These are phyloP conservation scores for Glycine tomentella DNA, from an alignment of 306 rosid genomes.

Conservation along the genomic window DNA sequence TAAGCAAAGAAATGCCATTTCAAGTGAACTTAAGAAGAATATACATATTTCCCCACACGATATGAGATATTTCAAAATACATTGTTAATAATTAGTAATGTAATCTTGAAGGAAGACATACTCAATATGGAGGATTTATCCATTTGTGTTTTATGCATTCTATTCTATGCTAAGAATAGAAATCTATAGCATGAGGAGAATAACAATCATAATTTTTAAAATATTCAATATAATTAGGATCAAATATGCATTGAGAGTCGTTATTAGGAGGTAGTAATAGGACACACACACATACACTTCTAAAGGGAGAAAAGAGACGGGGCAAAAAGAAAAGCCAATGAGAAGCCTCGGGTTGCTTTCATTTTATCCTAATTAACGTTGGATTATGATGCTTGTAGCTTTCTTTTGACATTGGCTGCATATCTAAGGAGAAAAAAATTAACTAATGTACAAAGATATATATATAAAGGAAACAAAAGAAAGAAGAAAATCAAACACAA, in stretches of 20 bases:
- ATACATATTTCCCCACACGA: neutral
- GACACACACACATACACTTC: conserved; percentile 33
- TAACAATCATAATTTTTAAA: conserved; percentile 35
- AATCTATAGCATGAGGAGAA: conserved; percentile 43
- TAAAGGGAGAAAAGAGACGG: conserved; percentile 47
- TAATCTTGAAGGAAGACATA: conserved; percentile 28
- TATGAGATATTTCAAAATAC: neutral
- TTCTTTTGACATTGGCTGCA: conserved; percentile 56
- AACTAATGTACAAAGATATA: conserved; percentile 44
- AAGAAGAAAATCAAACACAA: conserved; percentile 54
- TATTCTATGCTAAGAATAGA: neutral
- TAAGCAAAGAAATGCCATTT: conserved; percentile 2
- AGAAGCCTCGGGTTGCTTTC: conserved; percentile 49
- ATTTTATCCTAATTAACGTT: conserved; percentile 48
- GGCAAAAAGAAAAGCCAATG: conserved; percentile 40
- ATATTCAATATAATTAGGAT: neutral
- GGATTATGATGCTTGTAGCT: conserved; percentile 56
- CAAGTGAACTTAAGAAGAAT: neutral
- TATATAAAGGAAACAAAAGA: conserved; percentile 52
- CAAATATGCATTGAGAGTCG: neutral
- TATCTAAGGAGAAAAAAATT: conserved; percentile 36
- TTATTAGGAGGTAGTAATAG: neutral
- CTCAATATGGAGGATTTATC: conserved; percentile 22
- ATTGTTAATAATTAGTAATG: conserved; percentile 20
- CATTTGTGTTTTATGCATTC: conserved; percentile 49